Evolutionary conservation across 2,329 filamentous ascomycete species (phyloP), one percentile per base, ranked within the genome.

Genomic region (Aspergillus sp.): DNA sequence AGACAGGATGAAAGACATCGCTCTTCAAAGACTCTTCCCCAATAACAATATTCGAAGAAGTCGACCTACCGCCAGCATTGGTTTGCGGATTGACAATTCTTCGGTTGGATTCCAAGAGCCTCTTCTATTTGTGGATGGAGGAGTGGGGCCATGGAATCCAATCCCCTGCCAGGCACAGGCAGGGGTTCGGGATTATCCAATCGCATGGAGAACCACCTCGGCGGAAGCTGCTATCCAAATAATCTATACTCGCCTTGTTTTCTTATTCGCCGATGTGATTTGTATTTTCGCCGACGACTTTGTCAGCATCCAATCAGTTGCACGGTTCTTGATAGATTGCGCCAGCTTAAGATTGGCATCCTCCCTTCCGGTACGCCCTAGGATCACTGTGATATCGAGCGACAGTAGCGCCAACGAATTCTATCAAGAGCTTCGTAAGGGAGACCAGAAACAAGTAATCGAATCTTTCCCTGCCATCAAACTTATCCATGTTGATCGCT

Each of bases 221-320:
- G 12, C 39, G 7, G 36, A 41, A 29, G 34, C 12, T 29, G 36
- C 35, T 27, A 28, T 46, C 8, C 38, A 30, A 4, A 27, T 26
- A 10, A 32, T 46, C 12, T 46, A 29, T 19, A n/a, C 44, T 41
- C 38, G 44, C 29, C 35, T 46, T 10, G 28, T 46, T 9, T 46
- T 46, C 30, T 38, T 46, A 26, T 46, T 46, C 26, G 29, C 44
- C n/a, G 44, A 46, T 41, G 30, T 46, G 12, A 29, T 46, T 41
- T 46, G 44, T 27, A 33, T 46, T 7, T 46, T 46, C 28, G 38
- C 44, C 19, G 36, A 28, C 35, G 44, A 46, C 32, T 46, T 41
- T 41, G 6, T 38, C 9, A 28, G 41, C 29, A 26, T 40, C 40
- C 28, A 19, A 28, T 12, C 33, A 27, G 35, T 46, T 10, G 44